Conservation (phyloP, 495 filamentous ascomycete genomes). For the Pyrenula massariospora region DNA sequence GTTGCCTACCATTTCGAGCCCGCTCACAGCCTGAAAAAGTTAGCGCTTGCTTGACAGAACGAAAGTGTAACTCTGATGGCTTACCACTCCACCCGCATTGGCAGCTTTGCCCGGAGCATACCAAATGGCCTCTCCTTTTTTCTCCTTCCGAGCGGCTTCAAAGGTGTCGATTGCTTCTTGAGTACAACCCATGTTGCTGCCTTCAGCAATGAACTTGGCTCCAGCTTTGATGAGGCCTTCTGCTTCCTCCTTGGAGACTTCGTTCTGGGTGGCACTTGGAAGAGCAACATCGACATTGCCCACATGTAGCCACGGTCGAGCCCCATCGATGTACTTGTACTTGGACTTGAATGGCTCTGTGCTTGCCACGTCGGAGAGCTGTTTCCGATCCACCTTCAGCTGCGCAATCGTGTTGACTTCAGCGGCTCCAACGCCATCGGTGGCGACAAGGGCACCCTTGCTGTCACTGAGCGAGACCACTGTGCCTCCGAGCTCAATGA, state of each 20-base stretch:
- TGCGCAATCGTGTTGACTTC: conserved; percentile 66
- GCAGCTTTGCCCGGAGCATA: conserved; percentile 90
- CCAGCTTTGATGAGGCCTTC: conserved; percentile 66
- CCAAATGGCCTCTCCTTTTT: conserved; percentile 68
- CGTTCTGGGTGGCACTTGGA: conserved; percentile 93
- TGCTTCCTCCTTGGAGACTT: conserved; percentile 84
- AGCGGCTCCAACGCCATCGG: conserved; percentile 57
- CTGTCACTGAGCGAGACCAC: conserved; percentile 92
- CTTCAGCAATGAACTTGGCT: conserved; percentile 83
- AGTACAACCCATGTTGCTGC: conserved; percentile 98
- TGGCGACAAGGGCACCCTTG: conserved; percentile 71
- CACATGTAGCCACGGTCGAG: conserved; percentile 82
- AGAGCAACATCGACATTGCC: conserved; percentile 83
- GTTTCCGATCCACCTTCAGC: conserved; percentile 79
- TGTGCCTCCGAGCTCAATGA: conserved; percentile 86
- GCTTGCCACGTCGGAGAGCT: conserved; percentile 55
- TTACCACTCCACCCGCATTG: conserved; percentile 95
- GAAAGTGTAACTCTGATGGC: no score
- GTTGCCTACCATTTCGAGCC: conserved; percentile 99
- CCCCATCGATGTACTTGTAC: conserved; percentile 82
- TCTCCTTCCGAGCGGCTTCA: conserved; percentile 65
- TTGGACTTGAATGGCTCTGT: conserved; percentile 40
- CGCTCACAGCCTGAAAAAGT: conserved; percentile 95
- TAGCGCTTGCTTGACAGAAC: no score
- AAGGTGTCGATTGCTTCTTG: conserved; percentile 92